These are phyloP conservation scores for Blastobotrys niveus DNA, from an alignment of 1,139 yeast species.

Conservation along the genomic window DNA sequence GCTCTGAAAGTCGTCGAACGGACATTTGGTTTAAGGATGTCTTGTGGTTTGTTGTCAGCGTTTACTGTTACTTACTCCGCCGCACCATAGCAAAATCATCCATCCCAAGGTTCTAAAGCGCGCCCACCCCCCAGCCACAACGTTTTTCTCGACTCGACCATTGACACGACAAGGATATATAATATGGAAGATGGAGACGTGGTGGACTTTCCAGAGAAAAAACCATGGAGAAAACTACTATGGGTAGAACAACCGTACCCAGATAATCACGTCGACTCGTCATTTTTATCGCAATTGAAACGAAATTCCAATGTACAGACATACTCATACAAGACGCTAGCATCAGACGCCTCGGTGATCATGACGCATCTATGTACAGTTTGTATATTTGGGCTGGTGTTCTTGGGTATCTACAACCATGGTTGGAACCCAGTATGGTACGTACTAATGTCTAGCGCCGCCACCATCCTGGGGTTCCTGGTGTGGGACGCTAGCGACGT, in stretches of 20 bases:
- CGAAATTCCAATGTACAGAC: slow-evolving; percentile 69
- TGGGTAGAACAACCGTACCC: slow-evolving; percentile 86
- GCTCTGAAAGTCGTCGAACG: too few relatives aligned
- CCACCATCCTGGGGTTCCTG: slow-evolving; percentile 37
- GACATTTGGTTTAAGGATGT: too few relatives aligned
- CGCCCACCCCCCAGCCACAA: too few relatives aligned
- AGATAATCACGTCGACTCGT: slow-evolving; percentile 80
- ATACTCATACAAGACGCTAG: slow-evolving; percentile 58
- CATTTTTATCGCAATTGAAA: slow-evolving; percentile 72
- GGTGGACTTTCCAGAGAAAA: slow-evolving; percentile 11
- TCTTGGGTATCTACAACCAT: slow-evolving; percentile 43
- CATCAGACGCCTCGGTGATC: slow-evolving; percentile 63
- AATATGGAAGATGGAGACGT: slow-evolving; percentile 1
- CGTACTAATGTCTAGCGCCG: slow-evolving; percentile 29
- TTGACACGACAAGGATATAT: too few relatives aligned
- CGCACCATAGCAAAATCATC: too few relatives aligned
- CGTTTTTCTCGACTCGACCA: too few relatives aligned
- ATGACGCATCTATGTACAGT: slow-evolving; percentile 60
- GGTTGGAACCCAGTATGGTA: slow-evolving; percentile 33
- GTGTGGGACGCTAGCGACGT: slow-evolving; percentile 32
- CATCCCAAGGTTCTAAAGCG: too few relatives aligned
- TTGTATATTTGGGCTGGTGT: slow-evolving; percentile 54
- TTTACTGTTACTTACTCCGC: too few relatives aligned
- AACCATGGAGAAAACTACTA: slow-evolving; percentile 75
- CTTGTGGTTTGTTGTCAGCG: too few relatives aligned